Base-by-base conservation (phyloP, 176 grass and related monocot genomes). In the Musa beccarii region DNA sequence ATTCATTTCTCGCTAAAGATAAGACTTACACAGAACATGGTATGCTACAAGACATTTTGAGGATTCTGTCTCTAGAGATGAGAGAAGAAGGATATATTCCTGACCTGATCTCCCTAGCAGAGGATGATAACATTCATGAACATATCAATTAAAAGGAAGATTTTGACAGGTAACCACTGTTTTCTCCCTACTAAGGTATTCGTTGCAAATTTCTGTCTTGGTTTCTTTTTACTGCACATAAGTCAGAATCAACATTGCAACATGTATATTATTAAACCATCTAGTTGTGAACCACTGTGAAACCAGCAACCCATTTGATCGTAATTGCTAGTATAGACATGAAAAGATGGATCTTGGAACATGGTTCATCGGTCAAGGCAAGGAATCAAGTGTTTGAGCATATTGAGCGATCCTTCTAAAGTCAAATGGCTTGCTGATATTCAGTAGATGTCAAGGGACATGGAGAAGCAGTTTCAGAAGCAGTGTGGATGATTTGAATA, bases 1-100 rank as follows among this genome's bases (percentile, higher is more conserved):
- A 23, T 64, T 65, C 56, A 9, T 64, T 63, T 62, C 34, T 65
- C 64, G 75, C 43, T 65, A 76, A 59, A 76, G 29, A 76, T 62
- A 62, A 62, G 17, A 9, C 17, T 62, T 62, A 19, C 19, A n/a
- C 7, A 62, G 59, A 62, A 62, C 17, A 62, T 20, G 17, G n/a
- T 8, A 62, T 62, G 59, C 59, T 62, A 19, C 59, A 62, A 19
- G 17, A 62, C 15, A 62, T 62, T 62, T 62, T 62, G 59, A 62
- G n/a, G 59, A 62, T 21, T 62, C 59, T 62, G 17, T 62, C 17
- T n/a, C 59, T 11, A 20, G 59, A 62, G 17, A 62, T 62, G 59
- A 62, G 17, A 11, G 59, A 62, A 8, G 59, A 62, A 62, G 59
- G 59, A 62, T 62, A 62, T 62, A 19, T 20, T 62, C 59, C 59